phyloP scores from a whole-genome alignment of 2,329 filamentous ascomycete genomes.

The Paecilomyces niveus region DNA sequence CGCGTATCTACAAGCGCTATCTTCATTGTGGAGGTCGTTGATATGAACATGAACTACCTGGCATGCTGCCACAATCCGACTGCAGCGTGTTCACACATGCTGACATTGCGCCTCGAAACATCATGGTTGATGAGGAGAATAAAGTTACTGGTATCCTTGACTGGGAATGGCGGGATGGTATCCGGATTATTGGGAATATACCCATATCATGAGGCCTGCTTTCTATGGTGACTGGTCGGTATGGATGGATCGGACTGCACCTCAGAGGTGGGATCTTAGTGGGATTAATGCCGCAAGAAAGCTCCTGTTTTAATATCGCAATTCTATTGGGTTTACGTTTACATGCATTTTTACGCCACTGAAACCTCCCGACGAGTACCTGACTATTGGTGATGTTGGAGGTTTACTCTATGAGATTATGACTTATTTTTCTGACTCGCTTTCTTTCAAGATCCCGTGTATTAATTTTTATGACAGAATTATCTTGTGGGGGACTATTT shows the following conservation, averaged over 20 bases:
- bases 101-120: conserved; percentile 18
- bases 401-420: too few species aligned
- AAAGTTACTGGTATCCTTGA: conserved; percentile 29
- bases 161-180: conserved; percentile 38
- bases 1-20: conserved; percentile 19
- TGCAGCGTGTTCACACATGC: conserved; percentile 25
- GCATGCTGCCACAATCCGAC: conserved; percentile 17
- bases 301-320: conserved; percentile 24
- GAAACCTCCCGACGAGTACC: too few species aligned
- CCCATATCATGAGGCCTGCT: conserved; percentile 20
- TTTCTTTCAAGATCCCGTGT: too few species aligned
- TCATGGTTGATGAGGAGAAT: conserved; percentile 16
- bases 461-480: too few species aligned
- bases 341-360: neutral
- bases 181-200: conserved; percentile 37
- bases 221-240: conserved; percentile 16
- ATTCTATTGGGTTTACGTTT: too few species aligned
- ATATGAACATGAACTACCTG: conserved; percentile 12
- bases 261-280: conserved; percentile 18
- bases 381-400: too few species aligned
- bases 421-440: too few species aligned
- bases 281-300: conserved; percentile 17
- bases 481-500: too few species aligned
- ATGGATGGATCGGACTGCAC: conserved; percentile 22
- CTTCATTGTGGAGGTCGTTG: conserved; percentile 13